phyloP scores from a whole-genome alignment of 2,329 filamentous ascomycete species.

The Basipetospora chlamydospora region DNA sequence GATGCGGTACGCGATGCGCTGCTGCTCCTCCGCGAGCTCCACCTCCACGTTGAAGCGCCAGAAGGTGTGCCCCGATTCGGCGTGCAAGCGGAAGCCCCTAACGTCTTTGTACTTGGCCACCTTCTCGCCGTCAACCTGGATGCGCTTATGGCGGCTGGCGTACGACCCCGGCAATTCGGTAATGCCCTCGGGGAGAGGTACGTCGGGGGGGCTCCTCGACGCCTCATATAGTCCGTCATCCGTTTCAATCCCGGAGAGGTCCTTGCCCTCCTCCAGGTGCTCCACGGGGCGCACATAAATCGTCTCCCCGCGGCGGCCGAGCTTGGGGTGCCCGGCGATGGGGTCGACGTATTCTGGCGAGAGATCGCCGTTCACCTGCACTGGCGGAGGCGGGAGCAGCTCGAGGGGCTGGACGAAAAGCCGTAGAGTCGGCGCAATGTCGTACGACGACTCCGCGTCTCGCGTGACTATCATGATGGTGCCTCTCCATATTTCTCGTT shows the following conservation, averaged over 20 bases:
- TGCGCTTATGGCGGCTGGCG: constrained; percentile 35
- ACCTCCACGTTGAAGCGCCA: constrained; percentile 96
- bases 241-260: constrained; percentile 66
- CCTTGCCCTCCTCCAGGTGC: constrained; percentile 61
- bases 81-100: constrained; percentile 65
- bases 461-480: constrained; percentile 91
- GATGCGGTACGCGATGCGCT: constrained; percentile 88
- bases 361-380: constrained; percentile 49
- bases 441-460: constrained; percentile 71
- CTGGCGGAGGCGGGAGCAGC: constrained; percentile 63
- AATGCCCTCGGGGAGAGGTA: constrained; percentile 23
- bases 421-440: constrained; percentile 61
- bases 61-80: constrained; percentile 79
- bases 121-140: constrained; percentile 61
- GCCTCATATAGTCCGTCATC: constrained; percentile 73
- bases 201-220: constrained; percentile 37
- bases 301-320: constrained; percentile 72
- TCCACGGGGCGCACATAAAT: constrained; percentile 85
- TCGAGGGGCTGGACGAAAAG: constrained; percentile 81
- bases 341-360: constrained; percentile 79
- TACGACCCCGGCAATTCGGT: constrained; percentile 38
- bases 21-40: constrained; percentile 62
- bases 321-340: constrained; percentile 71
- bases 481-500: constrained; percentile 79
- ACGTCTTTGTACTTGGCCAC: constrained; percentile 72